Evolutionary conservation across 83 land plant species (phyloP).

Genomic region (Isoetes engelmannii): DNA sequence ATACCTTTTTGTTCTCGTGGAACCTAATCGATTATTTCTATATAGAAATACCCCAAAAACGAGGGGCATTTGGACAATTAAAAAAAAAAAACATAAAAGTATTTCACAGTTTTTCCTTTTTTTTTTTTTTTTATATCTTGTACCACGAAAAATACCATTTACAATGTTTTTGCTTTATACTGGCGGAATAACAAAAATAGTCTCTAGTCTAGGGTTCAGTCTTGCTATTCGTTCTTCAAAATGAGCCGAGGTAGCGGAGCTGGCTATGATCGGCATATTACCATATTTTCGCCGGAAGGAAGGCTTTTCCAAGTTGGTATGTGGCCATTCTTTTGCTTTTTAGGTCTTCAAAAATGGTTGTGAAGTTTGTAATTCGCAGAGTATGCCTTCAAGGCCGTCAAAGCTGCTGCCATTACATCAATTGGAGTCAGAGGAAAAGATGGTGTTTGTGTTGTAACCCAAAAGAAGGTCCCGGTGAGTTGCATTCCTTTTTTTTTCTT

Average conservation of each 20-base stretch:
- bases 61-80: no score
- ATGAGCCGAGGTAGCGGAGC: conserved; percentile 91
- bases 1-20: no score
- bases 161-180: no score
- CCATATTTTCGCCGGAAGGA: conserved; percentile 92
- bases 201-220: no score
- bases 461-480: conserved; percentile 95
- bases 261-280: conserved; percentile 93
- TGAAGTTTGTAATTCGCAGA: conserved; percentile 36
- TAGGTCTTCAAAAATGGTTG: background rate
- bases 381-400: conserved; percentile 95
- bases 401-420: conserved; percentile 79
- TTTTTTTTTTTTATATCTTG: no score
- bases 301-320: conserved; percentile 90
- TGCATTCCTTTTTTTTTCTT: background rate
- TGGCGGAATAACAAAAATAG: no score
- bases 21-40: no score
- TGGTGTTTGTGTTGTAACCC: conserved; percentile 89
- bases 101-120: no score
- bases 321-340: conserved; percentile 7
- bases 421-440: conserved; percentile 91
- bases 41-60: no score
- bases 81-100: no score
- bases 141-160: no score
- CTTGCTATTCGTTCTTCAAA: background rate